Conservation (phyloP, 305 asterid species). For the Fraxinus xanthoxyloides region DNA sequence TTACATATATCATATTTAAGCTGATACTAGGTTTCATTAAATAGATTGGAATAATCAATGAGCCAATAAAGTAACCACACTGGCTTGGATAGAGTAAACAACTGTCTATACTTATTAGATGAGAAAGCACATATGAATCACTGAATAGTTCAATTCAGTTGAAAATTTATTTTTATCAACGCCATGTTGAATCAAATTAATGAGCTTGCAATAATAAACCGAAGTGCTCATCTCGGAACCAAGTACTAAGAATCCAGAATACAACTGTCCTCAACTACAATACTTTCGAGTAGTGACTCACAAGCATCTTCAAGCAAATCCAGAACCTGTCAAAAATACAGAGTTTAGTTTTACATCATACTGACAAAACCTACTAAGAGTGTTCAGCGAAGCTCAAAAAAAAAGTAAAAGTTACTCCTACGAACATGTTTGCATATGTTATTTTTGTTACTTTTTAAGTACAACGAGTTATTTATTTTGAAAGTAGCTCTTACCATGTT, state of each 20-base stretch:
- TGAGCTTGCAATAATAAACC: not conserved
- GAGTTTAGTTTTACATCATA: not conserved
- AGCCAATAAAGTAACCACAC: not conserved
- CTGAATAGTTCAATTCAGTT: not conserved
- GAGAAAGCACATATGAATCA: not conserved
- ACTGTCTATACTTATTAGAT: not conserved
- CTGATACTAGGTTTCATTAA: not conserved
- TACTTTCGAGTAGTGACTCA: constrained; percentile 64
- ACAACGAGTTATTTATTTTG: not conserved
- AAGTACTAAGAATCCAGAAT: constrained; percentile 21
- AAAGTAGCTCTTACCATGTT: not conserved
- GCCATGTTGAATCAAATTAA: not conserved
- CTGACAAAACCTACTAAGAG: not conserved
- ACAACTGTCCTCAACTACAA: constrained; percentile 37
- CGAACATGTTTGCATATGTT: not conserved
- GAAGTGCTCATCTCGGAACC: not conserved
- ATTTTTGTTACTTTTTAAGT: not conserved
- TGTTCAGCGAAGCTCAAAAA: not conserved
- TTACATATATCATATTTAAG: not conserved
- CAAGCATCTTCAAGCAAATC: constrained; percentile 91
- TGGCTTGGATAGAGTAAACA: not conserved
- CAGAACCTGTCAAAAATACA: constrained; percentile 54
- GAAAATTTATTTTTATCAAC: not conserved
- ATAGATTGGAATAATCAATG: not conserved
- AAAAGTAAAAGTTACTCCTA: not conserved